These are phyloP conservation scores for Verticillium dahliae DNA, from an alignment of 2,329 filamentous ascomycete genomes.

Conservation along the genomic window DNA sequence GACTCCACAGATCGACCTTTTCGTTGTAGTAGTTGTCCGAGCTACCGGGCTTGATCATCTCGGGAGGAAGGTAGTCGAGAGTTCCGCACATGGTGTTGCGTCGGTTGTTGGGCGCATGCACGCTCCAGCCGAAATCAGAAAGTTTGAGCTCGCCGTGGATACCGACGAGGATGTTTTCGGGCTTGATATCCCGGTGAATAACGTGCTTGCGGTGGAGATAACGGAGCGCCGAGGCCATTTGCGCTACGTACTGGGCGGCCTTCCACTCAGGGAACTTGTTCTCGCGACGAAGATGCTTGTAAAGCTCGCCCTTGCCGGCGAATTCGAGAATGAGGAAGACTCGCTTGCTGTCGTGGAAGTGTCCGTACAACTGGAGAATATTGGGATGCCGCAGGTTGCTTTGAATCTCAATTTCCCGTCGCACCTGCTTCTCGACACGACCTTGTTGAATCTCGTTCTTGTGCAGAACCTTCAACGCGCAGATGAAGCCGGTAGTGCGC, in stretches of 20 bases:
- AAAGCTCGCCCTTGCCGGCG: slow-evolving; percentile 78
- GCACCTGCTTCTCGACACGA: slow-evolving; percentile 76
- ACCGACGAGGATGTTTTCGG: slow-evolving; percentile 92
- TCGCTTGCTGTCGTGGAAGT: slow-evolving; percentile 84
- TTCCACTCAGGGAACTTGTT: slow-evolving; percentile 79
- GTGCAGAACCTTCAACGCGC: slow-evolving; percentile 79
- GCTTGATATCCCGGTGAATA: slow-evolving; percentile 96
- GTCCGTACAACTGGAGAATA: slow-evolving; percentile 75
- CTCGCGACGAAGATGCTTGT: slow-evolving; percentile 77
- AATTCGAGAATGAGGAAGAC: slow-evolving; percentile 86
- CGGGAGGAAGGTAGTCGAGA: slow-evolving; percentile 91
- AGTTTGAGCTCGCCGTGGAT: slow-evolving; percentile 98
- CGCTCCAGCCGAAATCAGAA: slow-evolving; percentile 96
- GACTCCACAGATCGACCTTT: slow-evolving; percentile 93
- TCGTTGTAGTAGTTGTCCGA: slow-evolving; percentile 87
- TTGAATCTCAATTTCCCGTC: slow-evolving; percentile 85
- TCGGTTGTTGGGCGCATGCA: slow-evolving; percentile 92
- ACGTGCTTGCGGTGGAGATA: slow-evolving; percentile 96
- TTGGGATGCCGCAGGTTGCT: slow-evolving; percentile 82
- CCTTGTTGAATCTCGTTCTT: slow-evolving; percentile 77
- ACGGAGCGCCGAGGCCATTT: slow-evolving; percentile 82
- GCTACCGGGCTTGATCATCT: slow-evolving; percentile 84
- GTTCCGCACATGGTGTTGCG: slow-evolving; percentile 95
- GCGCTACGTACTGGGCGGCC: slow-evolving; percentile 79
- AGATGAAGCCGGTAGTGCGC: slow-evolving; percentile 72